phyloP scores from a whole-genome alignment of 2,329 filamentous ascomycete species.

The Arthrobotrys conoides region DNA sequence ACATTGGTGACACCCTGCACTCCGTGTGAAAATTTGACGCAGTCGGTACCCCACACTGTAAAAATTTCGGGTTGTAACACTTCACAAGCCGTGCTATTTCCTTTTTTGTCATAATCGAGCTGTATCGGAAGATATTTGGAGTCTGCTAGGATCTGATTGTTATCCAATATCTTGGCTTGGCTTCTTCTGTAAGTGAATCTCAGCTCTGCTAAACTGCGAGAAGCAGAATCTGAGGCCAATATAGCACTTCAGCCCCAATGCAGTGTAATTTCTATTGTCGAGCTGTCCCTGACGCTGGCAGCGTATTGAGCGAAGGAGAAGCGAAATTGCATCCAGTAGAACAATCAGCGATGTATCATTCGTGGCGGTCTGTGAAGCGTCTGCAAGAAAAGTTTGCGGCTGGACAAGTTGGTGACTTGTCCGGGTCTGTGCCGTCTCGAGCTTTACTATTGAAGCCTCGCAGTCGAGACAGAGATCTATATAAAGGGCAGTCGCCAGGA shows the following conservation, averaged over 20 bases:
- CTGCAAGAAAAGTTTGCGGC: background rate
- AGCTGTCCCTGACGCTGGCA: background rate
- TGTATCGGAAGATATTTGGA: background rate
- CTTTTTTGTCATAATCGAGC: background rate
- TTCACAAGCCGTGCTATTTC: constrained; percentile 9
- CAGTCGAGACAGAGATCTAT: background rate
- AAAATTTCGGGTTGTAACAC: background rate
- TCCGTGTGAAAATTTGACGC: background rate
- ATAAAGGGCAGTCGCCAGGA: background rate
- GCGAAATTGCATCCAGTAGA: background rate
- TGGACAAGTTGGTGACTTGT: constrained; percentile 5
- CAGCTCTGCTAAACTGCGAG: background rate
- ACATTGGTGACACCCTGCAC: constrained; percentile 1
- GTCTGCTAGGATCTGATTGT: background rate
- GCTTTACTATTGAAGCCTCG: background rate
- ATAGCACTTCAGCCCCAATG: constrained; percentile 18
- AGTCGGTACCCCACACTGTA: constrained; percentile 1
- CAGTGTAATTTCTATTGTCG: constrained; percentile 18
- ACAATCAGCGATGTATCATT: background rate
- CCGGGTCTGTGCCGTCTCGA: background rate
- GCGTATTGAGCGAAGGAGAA: background rate
- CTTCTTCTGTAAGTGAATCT: background rate
- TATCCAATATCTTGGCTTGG: background rate
- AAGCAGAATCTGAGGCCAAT: background rate
- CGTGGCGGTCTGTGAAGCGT: background rate